A percentile compares a stretch with the other conserved stretches of the same genome.
Conservation (phyloP, 2,329 filamentous ascomycete genomes). For the Sporothrix humicola region DNA sequence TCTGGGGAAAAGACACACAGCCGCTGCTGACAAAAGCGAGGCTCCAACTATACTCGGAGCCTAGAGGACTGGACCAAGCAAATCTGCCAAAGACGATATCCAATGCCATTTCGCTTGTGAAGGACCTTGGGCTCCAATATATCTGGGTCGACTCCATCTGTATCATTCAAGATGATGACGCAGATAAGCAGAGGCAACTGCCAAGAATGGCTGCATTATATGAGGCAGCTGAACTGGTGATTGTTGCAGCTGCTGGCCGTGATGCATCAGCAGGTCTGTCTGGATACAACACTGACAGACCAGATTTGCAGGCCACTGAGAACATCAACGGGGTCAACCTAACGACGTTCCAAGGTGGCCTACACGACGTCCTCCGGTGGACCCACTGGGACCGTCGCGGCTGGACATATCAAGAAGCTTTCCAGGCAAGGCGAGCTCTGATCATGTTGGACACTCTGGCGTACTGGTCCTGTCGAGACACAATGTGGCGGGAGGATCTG, state of each 20-base stretch:
- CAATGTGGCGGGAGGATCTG: neutral
- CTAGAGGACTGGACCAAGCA: neutral
- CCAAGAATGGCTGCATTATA: conserved; percentile 10
- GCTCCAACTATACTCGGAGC: neutral
- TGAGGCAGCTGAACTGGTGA: neutral
- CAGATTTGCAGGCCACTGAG: neutral
- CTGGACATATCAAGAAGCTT: neutral
- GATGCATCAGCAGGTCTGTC: neutral
- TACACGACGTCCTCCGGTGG: neutral
- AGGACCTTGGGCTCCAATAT: neutral
- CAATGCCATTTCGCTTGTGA: neutral
- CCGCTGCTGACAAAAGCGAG: neutral
- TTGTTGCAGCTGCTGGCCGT: neutral
- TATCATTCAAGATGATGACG: conserved; percentile 12
- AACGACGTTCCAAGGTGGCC: neutral
- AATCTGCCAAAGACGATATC: neutral
- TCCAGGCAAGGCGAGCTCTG: neutral
- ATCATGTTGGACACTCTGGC: neutral
- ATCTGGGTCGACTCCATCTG: conserved; percentile 23
- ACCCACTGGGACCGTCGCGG: neutral
- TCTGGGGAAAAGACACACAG: conserved; percentile 10
- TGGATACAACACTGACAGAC: neutral
- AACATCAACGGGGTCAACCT: neutral
- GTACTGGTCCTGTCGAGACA: neutral
- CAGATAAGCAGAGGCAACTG: conserved; percentile 13